Conservation (phyloP, 371 early-diverging fungal species). For the Mortierella sp. region DNA sequence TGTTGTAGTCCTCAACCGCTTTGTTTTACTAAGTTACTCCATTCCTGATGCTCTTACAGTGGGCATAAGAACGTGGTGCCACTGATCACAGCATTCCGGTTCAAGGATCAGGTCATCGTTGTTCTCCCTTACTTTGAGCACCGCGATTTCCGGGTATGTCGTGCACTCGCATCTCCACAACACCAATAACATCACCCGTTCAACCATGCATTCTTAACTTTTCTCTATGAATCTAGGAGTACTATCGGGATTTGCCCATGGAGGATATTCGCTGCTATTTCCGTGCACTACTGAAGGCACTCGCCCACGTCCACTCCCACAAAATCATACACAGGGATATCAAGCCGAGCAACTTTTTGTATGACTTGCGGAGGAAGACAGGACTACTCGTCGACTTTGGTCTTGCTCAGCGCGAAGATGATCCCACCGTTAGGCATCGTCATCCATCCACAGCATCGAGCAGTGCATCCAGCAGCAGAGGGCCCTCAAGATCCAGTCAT, state of each 20-base stretch:
- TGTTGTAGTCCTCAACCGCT: too few relatives aligned
- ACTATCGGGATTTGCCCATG: conserved; percentile 66
- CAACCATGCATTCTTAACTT: too few relatives aligned
- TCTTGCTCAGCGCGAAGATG: conserved; percentile 80
- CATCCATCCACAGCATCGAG: not conserved
- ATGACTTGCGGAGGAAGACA: conserved; percentile 67
- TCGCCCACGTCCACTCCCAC: conserved; percentile 78
- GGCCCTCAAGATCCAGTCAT: not conserved
- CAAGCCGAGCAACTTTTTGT: conserved; percentile 98
- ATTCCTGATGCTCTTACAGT: conserved; percentile 10
- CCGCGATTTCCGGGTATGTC: conserved; percentile 85
- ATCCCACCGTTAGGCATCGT: not conserved
- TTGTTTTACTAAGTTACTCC: too few relatives aligned
- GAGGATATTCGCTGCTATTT: conserved; percentile 88
- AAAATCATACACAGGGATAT: conserved; percentile 94
- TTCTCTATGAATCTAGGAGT: too few relatives aligned
- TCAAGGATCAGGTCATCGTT: conserved; percentile 87
- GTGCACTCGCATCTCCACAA: too few relatives aligned
- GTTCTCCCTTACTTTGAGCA: conserved; percentile 92
- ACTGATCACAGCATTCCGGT: conserved; percentile 84
- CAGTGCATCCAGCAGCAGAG: not conserved
- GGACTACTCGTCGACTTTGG: conserved; percentile 99
- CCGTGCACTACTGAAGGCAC: conserved; percentile 78
- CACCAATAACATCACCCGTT: too few relatives aligned
- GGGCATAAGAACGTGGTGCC: conserved; percentile 72